phyloP scores from a whole-genome alignment of 108 stramenopile species.

The Cylindrotheca closterium region DNA sequence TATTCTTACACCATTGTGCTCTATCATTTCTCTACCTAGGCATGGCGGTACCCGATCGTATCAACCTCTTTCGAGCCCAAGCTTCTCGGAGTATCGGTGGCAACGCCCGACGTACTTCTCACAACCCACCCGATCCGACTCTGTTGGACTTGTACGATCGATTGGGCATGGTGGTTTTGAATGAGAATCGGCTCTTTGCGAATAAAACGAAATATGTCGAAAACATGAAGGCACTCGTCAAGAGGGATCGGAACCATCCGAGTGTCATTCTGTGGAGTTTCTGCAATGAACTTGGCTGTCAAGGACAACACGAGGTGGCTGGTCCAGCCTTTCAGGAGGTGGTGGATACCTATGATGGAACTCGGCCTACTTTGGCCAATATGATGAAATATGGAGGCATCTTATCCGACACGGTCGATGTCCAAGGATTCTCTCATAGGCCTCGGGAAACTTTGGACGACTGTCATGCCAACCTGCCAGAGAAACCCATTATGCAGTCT shows the following conservation, averaged over 20 bases:
- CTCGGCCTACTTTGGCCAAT: constrained; percentile 35
- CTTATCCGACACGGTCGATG: constrained; percentile 27
- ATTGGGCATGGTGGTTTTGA: constrained; percentile 47
- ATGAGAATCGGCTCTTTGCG: constrained; percentile 44
- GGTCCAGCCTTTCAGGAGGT: constrained; percentile 33
- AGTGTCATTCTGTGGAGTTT: constrained; percentile 45
- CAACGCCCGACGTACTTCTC: constrained; percentile 43
- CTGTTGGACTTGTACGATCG: constrained; percentile 41
- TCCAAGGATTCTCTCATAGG: constrained; percentile 38
- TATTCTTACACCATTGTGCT: neutral
- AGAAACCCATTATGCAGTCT: constrained; percentile 28
- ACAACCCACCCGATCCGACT: constrained; percentile 45
- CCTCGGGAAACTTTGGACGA: constrained; percentile 21
- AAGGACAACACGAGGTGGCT: constrained; percentile 22
- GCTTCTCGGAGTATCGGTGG: constrained; percentile 35
- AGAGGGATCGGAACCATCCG: constrained; percentile 53
- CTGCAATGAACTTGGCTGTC: constrained; percentile 45
- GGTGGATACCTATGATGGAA: constrained; percentile 25
- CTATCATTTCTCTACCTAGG: neutral
- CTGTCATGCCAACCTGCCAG: constrained; percentile 30
- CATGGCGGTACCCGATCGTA: constrained; percentile 42
- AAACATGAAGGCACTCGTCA: constrained; percentile 30
- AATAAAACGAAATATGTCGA: constrained; percentile 29
- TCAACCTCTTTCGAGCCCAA: constrained; percentile 39
- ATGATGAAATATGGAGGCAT: constrained; percentile 36